phyloP scores from a whole-genome alignment of 2,329 filamentous ascomycete species.

The Diaporthe vaccinii region DNA sequence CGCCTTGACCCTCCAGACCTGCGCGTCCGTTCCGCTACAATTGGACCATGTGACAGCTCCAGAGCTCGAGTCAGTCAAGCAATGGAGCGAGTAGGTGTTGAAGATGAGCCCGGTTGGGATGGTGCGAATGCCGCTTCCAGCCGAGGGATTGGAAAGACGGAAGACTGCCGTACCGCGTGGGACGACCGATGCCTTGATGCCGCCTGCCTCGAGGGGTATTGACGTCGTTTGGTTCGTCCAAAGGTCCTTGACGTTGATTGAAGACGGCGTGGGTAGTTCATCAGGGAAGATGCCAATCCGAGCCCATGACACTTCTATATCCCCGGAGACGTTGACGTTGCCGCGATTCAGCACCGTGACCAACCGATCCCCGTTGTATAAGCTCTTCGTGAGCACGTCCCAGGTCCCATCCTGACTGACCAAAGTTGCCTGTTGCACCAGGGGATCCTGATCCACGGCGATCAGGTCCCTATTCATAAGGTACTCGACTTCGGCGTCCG shows the following conservation, averaged over 20 bases:
- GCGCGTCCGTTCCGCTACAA: slow-evolving; percentile 55
- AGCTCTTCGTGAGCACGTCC: slow-evolving; percentile 61
- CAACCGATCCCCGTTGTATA: slow-evolving; percentile 61
- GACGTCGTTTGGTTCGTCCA: slow-evolving; percentile 54
- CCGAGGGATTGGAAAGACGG: slow-evolving; percentile 53
- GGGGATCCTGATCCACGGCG: slow-evolving; percentile 56
- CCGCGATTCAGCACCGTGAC: slow-evolving; percentile 62
- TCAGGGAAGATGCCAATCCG: slow-evolving; percentile 53
- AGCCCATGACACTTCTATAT: slow-evolving; percentile 50
- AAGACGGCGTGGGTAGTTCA: slow-evolving; percentile 44
- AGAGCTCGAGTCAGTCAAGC: slow-evolving; percentile 52
- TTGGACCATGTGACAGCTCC: slow-evolving; percentile 50
- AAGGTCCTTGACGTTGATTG: slow-evolving; percentile 56
- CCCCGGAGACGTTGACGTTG: slow-evolving; percentile 44
- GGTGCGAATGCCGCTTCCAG: slow-evolving; percentile 44
- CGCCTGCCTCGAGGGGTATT: slow-evolving; percentile 45
- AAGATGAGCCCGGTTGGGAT: slow-evolving; percentile 63
- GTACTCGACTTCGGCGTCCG: slow-evolving; percentile 51
- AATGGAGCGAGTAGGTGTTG: slow-evolving; percentile 60
- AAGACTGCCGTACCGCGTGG: slow-evolving; percentile 58
- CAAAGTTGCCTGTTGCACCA: slow-evolving; percentile 61
- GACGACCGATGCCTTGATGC: slow-evolving; percentile 48
- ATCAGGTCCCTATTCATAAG: slow-evolving; percentile 58
- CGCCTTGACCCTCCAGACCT: slow-evolving; percentile 56
- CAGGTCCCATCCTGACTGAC: slow-evolving; percentile 58